Evolutionary conservation across 257 asterid genomes (phyloP).

Genomic region (Schizonepeta tenuifolia): DNA sequence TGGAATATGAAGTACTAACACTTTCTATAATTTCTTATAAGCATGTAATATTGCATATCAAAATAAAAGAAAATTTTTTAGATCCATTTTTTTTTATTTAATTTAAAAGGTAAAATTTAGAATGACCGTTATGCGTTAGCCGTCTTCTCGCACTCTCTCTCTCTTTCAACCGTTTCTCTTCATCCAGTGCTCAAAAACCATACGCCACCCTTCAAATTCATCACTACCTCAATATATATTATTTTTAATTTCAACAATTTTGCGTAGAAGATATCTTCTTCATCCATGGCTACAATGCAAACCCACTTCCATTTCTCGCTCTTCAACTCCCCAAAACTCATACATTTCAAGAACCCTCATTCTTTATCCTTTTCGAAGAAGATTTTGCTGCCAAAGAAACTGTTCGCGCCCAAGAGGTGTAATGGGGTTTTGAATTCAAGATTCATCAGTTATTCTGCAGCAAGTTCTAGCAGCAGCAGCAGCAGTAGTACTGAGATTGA

Average conservation of each 20-base stretch:
- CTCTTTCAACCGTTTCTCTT: slow-evolving; percentile 29
- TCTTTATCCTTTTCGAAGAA: slow-evolving; percentile 51
- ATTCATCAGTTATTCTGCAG: slow-evolving; percentile 36
- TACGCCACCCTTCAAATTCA: not conserved
- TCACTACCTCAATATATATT: not conserved
- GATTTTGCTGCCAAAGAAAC: slow-evolving; percentile 39
- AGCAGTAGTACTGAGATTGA: slow-evolving; percentile 39
- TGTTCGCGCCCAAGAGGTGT: slow-evolving; percentile 38
- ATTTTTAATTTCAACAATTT: not conserved
- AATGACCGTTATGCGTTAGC: slow-evolving; percentile 36
- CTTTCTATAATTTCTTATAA: no score
- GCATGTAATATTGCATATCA: no score
- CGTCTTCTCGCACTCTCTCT: slow-evolving; percentile 36
- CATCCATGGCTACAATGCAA: slow-evolving; percentile 66
- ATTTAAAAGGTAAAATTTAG: not conserved
- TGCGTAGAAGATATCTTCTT: slow-evolving; percentile 8
- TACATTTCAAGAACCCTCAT: slow-evolving; percentile 55
- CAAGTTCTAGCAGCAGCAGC: slow-evolving; percentile 30
- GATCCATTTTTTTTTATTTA: no score
- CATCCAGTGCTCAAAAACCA: slow-evolving; percentile 24
- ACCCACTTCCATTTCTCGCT: slow-evolving; percentile 41
- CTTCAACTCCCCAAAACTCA: slow-evolving; percentile 44
- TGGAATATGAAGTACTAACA: no score
- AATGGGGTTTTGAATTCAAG: slow-evolving; percentile 45
- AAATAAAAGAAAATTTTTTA: no score